Evolutionary conservation across 1,284 basidiomycete species (phyloP), one percentile per base, ranked within the genome.

Genomic region (Tausonia pullulans): DNA sequence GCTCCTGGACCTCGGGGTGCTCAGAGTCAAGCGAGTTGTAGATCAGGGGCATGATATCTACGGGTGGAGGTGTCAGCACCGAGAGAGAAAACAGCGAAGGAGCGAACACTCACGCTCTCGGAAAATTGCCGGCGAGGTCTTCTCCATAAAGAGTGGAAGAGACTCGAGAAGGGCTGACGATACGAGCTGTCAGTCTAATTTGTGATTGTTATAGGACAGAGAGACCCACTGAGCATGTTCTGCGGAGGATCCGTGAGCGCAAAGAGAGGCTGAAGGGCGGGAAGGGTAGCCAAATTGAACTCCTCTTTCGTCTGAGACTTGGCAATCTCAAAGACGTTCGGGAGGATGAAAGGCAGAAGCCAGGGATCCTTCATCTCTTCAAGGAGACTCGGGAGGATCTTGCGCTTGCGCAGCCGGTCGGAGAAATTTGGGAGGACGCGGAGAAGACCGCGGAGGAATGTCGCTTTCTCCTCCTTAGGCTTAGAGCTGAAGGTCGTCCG

Each of bases 291-390:
- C 1, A 79, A 79, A 0, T 87, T 86, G 72, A 99, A 99, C 72
- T 95, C 91, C 13, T 81, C 74, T 48, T 90, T 81, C 16, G 85
- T 84, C 55, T 98, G 79, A 43, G 85, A 82, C 68, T 83, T 84
- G 9, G 90, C 85, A 67, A 99, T 98, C 64, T 84, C 82, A 72
- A 98, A 96, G n/a, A 98, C 88, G 74, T 97, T 97, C 1, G 95
- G 95, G n/a, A 99, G 79, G 67, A 99, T 89, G 74, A 96, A 96
- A 1, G 96, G 95, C 59, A 99, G 77, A 2, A 97, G 81, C 70
- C 90, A 84, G 3, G 82, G 84, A 72, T 96, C 91, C 81, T 93
- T 96, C 90, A 95, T 94, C 87, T 95, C 93, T 78, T 96, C 94
- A 8, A 97, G 77, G n/a, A 97, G 80, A 40, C 88, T 87, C 2